A percentile compares a stretch with the other conserved stretches of the same genome.
Evolutionary conservation across 2,329 filamentous ascomycete species (phyloP).

Genomic region (Tolypocladium tropicale): DNA sequence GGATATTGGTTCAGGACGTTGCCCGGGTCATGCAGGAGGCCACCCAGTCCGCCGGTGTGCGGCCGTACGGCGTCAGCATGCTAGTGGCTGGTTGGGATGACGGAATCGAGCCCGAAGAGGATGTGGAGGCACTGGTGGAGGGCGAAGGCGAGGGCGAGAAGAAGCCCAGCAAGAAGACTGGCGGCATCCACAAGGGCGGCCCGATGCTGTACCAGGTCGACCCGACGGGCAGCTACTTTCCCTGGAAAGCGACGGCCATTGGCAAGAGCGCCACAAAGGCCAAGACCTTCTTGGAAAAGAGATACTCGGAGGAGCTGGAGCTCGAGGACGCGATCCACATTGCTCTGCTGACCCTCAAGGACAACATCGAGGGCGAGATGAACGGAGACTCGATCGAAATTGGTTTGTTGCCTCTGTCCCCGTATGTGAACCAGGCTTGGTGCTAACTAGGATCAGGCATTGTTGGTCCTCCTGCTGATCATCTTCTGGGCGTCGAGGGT

Average conservation of each 20-base stretch:
- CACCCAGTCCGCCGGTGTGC: conserved; percentile 93
- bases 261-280: conserved; percentile 97
- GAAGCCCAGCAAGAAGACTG: conserved; percentile 75
- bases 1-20: conserved; percentile 98
- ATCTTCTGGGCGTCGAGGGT: conserved; percentile 83
- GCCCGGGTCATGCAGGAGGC: conserved; percentile 98
- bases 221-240: conserved; percentile 97
- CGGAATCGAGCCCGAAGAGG: conserved; percentile 77
- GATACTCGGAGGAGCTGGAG: conserved; percentile 94
- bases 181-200: conserved; percentile 88
- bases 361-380: conserved; percentile 99
- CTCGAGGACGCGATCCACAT: conserved; percentile 98
- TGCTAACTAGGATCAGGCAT: conserved; percentile 53
- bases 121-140: conserved; percentile 43
- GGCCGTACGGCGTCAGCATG: conserved; percentile 92
- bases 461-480: conserved; percentile 86
- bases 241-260: conserved; percentile 98
- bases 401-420: conserved; percentile 42
- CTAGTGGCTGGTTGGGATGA: conserved; percentile 97
- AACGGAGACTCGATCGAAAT: conserved; percentile 98
- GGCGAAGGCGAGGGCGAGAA: conserved; percentile 61
- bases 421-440: neutral
- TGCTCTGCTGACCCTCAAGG: conserved; percentile 91
- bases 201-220: conserved; percentile 98
- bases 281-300: conserved; percentile 98